phyloP scores from a whole-genome alignment of 345 rosid genomes.

The Eucalyptus sideroxylon region DNA sequence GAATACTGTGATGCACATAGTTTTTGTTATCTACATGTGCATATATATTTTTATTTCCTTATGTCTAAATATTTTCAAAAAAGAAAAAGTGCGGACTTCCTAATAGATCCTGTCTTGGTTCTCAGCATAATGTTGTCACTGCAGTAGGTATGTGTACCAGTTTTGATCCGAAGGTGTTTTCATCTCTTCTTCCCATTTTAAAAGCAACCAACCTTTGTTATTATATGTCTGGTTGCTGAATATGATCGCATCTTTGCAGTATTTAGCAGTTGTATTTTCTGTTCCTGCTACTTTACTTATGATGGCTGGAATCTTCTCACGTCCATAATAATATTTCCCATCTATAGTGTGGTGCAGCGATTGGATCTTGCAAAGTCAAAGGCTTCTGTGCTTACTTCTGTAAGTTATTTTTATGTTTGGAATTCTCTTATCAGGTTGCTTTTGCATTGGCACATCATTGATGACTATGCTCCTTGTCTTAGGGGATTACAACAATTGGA shows the following conservation, averaged over 20 bases:
- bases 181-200: not conserved
- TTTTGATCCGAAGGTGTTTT: not conserved
- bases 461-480: constrained; percentile 9
- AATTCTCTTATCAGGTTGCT: not conserved
- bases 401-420: constrained; percentile 22
- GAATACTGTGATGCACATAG: not conserved
- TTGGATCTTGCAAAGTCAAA: constrained; percentile 95
- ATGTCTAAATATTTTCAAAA: not conserved
- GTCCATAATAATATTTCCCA: not conserved
- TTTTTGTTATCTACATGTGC: not conserved
- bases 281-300: not conserved
- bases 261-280: not conserved
- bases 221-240: not conserved
- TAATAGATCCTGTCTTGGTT: not conserved
- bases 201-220: not conserved
- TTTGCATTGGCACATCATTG: not conserved
- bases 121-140: not conserved
- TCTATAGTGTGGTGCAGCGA: constrained; percentile 85
- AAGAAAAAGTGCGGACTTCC: not conserved
- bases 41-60: not conserved
- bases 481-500: constrained; percentile 84
- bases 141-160: not conserved
- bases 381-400: constrained; percentile 97
- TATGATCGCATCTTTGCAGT: not conserved
- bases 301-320: not conserved